phyloP scores from a whole-genome alignment of 192 early-diverging fungal species.

The Entophlyctis luteolus region DNA sequence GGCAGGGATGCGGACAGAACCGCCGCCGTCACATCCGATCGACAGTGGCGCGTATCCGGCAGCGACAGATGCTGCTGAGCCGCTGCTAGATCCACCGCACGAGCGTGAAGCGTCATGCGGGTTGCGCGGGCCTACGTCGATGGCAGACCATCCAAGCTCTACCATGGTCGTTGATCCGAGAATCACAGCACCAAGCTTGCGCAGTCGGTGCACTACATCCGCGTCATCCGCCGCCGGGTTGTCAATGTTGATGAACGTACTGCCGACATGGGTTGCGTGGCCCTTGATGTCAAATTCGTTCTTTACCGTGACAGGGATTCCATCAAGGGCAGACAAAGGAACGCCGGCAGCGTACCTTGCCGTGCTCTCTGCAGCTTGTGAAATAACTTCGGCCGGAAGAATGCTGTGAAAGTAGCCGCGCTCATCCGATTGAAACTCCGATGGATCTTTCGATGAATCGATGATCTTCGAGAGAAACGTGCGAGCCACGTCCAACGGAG shows the following conservation, averaged over 20 bases:
- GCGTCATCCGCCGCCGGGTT: constrained; percentile 50
- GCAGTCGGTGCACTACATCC: constrained; percentile 44
- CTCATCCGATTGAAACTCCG: neutral
- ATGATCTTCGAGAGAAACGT: constrained; percentile 21
- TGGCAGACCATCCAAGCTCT: constrained; percentile 53
- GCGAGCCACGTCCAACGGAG: constrained; percentile 35
- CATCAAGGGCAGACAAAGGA: constrained; percentile 64
- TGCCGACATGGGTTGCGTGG: constrained; percentile 53
- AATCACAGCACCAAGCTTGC: constrained; percentile 57
- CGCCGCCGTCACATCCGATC: constrained; percentile 47
- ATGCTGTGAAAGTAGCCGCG: constrained; percentile 19
- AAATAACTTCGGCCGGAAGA: constrained; percentile 9
- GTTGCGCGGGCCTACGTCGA: constrained; percentile 57
- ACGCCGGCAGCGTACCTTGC: constrained; percentile 44
- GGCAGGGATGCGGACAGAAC: constrained; percentile 63
- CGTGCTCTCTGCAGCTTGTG: constrained; percentile 54
- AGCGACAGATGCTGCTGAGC: constrained; percentile 59
- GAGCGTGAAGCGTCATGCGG: constrained; percentile 54
- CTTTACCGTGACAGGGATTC: constrained; percentile 70
- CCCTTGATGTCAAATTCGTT: constrained; percentile 64
- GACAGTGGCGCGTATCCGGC: constrained; percentile 64
- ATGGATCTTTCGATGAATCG: neutral
- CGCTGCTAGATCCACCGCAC: constrained; percentile 71
- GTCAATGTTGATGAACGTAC: constrained; percentile 53
- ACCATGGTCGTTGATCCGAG: constrained; percentile 70